These are phyloP conservation scores for Spongospora subterranea DNA, from an alignment of 208 protist species.

Conservation along the genomic window DNA sequence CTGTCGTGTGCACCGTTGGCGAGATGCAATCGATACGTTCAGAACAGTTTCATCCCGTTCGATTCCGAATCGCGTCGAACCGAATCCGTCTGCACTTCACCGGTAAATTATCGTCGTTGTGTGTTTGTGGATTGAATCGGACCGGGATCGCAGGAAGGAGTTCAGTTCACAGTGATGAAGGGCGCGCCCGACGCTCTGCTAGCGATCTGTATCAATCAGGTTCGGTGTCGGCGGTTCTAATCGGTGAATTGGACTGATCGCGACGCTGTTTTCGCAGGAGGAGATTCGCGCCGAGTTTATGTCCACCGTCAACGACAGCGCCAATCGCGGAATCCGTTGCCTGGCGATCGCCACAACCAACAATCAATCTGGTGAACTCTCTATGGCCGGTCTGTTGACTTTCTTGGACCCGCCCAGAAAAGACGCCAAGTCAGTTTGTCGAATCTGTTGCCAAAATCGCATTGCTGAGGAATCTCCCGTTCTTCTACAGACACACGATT, in stretches of 20 bases:
- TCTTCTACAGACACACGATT: constrained; percentile 44
- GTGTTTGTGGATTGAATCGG: background rate
- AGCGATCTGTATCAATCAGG: constrained; percentile 22
- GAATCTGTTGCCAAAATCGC: background rate
- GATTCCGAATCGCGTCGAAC: constrained; percentile 62
- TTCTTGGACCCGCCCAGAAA: constrained; percentile 53
- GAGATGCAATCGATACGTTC: constrained; percentile 28
- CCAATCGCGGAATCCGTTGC: constrained; percentile 51
- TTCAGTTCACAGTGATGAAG: constrained; percentile 33
- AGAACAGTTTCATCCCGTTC: constrained; percentile 59
- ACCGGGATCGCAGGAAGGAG: background rate
- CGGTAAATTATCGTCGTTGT: background rate
- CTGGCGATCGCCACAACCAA: constrained; percentile 5
- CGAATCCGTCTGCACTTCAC: constrained; percentile 41
- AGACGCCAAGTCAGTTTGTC: constrained; percentile 30
- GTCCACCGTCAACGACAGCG: constrained; percentile 48
- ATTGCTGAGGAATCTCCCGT: background rate
- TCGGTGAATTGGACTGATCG: background rate
- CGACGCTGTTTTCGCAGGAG: background rate
- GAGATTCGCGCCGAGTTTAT: background rate
- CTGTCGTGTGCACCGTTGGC: background rate
- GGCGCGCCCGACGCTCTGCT: constrained; percentile 57
- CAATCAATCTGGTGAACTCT: background rate
- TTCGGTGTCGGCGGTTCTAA: background rate
- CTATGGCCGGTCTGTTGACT: constrained; percentile 2